phyloP scores from a whole-genome alignment of 2,329 filamentous ascomycete species.

The Fusarium sp. region DNA sequence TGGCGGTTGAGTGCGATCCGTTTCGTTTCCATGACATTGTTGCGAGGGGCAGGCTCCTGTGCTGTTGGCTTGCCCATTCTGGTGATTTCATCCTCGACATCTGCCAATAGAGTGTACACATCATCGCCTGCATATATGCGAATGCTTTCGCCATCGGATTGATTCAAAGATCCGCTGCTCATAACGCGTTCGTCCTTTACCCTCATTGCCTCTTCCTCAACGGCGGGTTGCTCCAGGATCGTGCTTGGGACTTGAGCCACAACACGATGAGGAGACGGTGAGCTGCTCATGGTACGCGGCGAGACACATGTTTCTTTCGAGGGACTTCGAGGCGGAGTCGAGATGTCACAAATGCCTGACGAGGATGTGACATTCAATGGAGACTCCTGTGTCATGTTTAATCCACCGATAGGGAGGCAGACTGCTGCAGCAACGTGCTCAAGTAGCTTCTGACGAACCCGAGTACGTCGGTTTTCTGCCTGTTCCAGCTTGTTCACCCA shows the following conservation, averaged over 20 bases:
- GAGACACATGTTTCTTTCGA: conserved; percentile 57
- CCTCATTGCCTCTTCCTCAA: conserved; percentile 57
- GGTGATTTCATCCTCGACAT: conserved; percentile 68
- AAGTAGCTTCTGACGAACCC: conserved; percentile 82
- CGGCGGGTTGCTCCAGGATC: conserved; percentile 65
- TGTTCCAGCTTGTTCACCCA: conserved; percentile 85
- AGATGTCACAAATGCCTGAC: conserved; percentile 59
- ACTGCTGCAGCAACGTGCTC: conserved; percentile 83
- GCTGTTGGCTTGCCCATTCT: conserved; percentile 51
- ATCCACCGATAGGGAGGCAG: conserved; percentile 58
- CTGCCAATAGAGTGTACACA: conserved; percentile 74
- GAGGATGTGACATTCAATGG: conserved; percentile 56
- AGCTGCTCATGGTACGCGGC: conserved; percentile 54
- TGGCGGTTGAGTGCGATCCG: conserved; percentile 61
- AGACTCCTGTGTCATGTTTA: conserved; percentile 55
- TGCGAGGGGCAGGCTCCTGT: conserved; percentile 14
- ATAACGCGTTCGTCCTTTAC: conserved; percentile 45
- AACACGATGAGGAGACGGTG: conserved; percentile 65
- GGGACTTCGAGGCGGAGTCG: conserved; percentile 72
- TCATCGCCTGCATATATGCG: conserved; percentile 76
- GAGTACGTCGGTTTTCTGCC: conserved; percentile 80
- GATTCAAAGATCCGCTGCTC: conserved; percentile 47
- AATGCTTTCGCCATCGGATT: conserved; percentile 71
- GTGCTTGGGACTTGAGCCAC: conserved; percentile 68
- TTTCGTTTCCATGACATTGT: conserved; percentile 46